Conservation (phyloP, 2,329 filamentous ascomycete genomes). For the Fusarium pininemorale region DNA sequence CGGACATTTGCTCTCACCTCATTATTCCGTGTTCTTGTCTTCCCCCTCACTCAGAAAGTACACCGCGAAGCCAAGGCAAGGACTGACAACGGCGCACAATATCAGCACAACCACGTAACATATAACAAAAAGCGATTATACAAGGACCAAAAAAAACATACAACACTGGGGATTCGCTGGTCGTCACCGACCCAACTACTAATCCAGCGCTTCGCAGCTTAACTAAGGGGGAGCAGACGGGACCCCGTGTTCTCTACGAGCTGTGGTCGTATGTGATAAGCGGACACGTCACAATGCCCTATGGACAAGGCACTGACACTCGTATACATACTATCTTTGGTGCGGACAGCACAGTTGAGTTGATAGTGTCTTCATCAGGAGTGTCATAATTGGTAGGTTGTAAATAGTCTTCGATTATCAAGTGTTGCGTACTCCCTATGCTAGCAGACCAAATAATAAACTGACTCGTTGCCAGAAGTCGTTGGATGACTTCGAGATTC, state of each 20-base stretch:
- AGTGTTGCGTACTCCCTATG: slow-evolving; percentile 42
- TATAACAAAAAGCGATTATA: neutral
- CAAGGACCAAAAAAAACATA: neutral
- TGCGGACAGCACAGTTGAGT: neutral
- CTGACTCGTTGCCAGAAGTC: slow-evolving; percentile 88
- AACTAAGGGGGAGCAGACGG: slow-evolving; percentile 1
- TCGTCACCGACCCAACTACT: slow-evolving; percentile 4
- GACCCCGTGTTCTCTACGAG: slow-evolving; percentile 13
- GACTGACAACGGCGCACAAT: neutral
- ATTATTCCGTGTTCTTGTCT: neutral
- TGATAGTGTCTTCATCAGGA: neutral
- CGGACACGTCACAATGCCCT: neutral
- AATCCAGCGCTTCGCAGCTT: slow-evolving; percentile 1
- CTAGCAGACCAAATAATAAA: slow-evolving; percentile 82
- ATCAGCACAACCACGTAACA: neutral
- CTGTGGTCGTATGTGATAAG: slow-evolving; percentile 2
- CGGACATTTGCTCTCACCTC: neutral
- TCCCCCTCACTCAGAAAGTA: neutral
- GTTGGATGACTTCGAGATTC: slow-evolving; percentile 69
- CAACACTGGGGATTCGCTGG: slow-evolving; percentile 9
- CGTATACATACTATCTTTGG: neutral
- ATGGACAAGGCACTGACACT: neutral
- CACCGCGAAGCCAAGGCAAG: neutral
- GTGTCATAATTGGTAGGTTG: neutral
- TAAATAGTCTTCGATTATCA: neutral